Evolutionary conservation across 176 grass and related monocot genomes (phyloP).

Genomic region (Juncus effusus): DNA sequence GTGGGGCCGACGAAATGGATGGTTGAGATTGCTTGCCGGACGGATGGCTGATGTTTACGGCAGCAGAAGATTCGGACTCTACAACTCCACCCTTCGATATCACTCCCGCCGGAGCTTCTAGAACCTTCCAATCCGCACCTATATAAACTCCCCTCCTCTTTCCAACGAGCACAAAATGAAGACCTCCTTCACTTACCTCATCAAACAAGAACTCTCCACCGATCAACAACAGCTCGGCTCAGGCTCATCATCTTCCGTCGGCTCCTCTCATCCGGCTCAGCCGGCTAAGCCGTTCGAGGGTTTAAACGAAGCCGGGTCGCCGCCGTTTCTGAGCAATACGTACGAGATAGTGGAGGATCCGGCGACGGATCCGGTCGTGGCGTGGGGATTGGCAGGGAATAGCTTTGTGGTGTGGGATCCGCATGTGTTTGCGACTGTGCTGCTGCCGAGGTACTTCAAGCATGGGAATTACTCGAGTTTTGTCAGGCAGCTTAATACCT

Average conservation of each 20-base stretch:
- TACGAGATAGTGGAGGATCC: slow-evolving; percentile 69
- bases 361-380: slow-evolving; percentile 50
- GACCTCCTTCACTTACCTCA: slow-evolving; percentile 17
- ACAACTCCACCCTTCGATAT: too few species aligned
- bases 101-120: too few species aligned
- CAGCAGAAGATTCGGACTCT: too few species aligned
- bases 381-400: slow-evolving; percentile 54
- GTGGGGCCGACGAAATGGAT: too few species aligned
- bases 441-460: slow-evolving; percentile 81
- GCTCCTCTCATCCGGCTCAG: background rate
- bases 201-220: slow-evolving; percentile 52
- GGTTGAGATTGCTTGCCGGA: too few species aligned
- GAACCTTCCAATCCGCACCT: too few species aligned
- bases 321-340: slow-evolving; percentile 81
- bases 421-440: slow-evolving; percentile 49
- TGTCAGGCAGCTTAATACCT: slow-evolving; percentile 84
- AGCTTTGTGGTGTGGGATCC: slow-evolving; percentile 81
- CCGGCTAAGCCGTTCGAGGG: slow-evolving; percentile 57
- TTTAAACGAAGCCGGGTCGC: slow-evolving; percentile 55
- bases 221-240: slow-evolving; percentile 24
- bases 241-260: background rate
- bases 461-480: slow-evolving; percentile 87
- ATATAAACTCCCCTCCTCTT: too few species aligned
- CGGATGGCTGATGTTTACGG: too few species aligned
- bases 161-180: slow-evolving; percentile 1